These are phyloP conservation scores for Pleoardoris graminearum DNA, from an alignment of 2,329 filamentous ascomycete species.

Conservation along the genomic window DNA sequence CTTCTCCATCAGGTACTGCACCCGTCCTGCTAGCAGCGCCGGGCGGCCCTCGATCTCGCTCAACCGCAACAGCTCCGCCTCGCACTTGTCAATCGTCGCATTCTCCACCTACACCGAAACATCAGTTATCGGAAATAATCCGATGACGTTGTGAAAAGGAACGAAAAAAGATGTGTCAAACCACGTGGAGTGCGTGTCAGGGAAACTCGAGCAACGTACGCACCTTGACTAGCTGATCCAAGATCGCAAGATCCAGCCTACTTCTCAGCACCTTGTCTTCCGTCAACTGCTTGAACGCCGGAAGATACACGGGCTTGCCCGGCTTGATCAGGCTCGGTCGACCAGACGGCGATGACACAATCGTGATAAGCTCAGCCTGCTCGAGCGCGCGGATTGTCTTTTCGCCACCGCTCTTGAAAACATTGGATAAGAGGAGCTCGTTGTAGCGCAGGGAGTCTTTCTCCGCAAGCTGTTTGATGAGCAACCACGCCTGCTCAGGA, in stretches of 20 bases:
- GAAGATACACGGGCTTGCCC: conserved; percentile 82
- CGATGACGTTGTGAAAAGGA: too few relatives aligned
- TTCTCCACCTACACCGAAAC: conserved; percentile 65
- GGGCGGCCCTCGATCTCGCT: conserved; percentile 72
- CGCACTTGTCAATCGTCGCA: conserved; percentile 74
- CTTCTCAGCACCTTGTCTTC: conserved; percentile 73
- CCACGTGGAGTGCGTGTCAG: too few relatives aligned
- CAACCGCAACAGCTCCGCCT: conserved; percentile 75
- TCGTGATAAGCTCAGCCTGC: conserved; percentile 81
- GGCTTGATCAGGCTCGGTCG: conserved; percentile 77
- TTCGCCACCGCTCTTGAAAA: conserved; percentile 75
- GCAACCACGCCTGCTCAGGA: conserved; percentile 83
- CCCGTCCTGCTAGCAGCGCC: conserved; percentile 65
- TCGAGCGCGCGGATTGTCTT: conserved; percentile 77
- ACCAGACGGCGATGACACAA: conserved; percentile 70
- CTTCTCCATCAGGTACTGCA: conserved; percentile 75
- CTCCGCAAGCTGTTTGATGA: conserved; percentile 78
- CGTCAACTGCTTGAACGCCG: conserved; percentile 75
- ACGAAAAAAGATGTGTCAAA: too few relatives aligned
- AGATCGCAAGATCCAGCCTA: conserved; percentile 67
- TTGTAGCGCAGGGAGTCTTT: conserved; percentile 77
- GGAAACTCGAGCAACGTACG: too few relatives aligned
- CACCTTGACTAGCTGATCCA: conserved; percentile 69
- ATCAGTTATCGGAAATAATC: too few relatives aligned
- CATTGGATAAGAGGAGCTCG: conserved; percentile 75